Evolutionary conservation across 345 rosid genomes (phyloP).

Genomic region (Salix udensis): DNA sequence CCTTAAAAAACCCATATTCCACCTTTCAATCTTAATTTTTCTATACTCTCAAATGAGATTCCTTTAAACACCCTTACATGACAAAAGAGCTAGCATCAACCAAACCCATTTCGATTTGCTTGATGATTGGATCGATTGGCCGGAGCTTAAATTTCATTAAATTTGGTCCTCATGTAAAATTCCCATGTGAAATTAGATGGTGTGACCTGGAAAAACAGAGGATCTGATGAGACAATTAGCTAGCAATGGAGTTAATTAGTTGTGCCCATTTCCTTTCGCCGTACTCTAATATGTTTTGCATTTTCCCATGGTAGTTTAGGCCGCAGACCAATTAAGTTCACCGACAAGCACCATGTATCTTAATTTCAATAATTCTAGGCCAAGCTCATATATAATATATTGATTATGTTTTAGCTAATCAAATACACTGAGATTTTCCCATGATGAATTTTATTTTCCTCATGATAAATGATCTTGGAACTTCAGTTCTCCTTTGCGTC

Average conservation of each 20-base stretch:
- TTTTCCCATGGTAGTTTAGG: no score
- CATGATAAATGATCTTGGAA: no score
- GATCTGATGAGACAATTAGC: not conserved
- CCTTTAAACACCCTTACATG: conserved; percentile 47
- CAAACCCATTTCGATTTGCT: conserved; percentile 47
- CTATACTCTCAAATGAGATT: conserved; percentile 39
- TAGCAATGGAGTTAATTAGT: no score
- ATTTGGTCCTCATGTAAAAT: not conserved
- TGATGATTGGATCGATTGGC: conserved; percentile 23
- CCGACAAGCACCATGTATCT: no score
- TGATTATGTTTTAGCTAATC: no score
- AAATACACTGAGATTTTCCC: no score
- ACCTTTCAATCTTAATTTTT: conserved; percentile 27
- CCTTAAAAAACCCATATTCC: conserved; percentile 17
- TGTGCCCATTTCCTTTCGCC: not conserved
- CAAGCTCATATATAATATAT: no score
- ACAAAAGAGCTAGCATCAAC: conserved; percentile 48
- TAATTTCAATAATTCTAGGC: no score
- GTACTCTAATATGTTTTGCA: not conserved
- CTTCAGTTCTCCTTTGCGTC: no score
- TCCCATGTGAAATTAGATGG: not conserved
- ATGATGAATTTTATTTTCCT: no score
- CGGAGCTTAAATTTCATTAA: conserved; percentile 1
- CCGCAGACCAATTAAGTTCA: no score
- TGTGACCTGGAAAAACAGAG: conserved; percentile 6